Evolutionary conservation across 768 basidiomycete species (phyloP).

Genomic region (Termitomyces sp.): DNA sequence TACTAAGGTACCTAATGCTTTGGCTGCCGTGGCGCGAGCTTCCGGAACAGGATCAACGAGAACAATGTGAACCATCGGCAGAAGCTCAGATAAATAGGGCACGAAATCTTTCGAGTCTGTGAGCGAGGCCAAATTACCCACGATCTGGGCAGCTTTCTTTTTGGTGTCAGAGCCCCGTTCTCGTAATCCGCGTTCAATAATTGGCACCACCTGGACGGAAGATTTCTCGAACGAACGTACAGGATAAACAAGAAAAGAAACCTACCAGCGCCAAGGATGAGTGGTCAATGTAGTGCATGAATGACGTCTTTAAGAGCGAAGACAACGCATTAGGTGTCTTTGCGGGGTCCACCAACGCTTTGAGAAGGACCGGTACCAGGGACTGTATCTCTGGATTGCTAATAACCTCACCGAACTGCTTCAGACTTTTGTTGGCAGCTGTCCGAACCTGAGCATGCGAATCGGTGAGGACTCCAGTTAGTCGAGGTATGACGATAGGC

Average conservation of each 20-base stretch:
- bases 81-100: conserved; percentile 83
- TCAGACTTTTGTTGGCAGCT: conserved; percentile 92
- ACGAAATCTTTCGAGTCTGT: conserved; percentile 91
- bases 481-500: conserved; percentile 93
- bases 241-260: conserved; percentile 3
- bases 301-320: conserved; percentile 89
- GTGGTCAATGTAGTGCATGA: conserved; percentile 97
- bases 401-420: conserved; percentile 98
- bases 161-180: conserved; percentile 94
- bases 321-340: conserved; percentile 84
- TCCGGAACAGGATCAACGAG: conserved; percentile 97
- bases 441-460: conserved; percentile 94
- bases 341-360: conserved; percentile 91
- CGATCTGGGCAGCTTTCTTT: conserved; percentile 93
- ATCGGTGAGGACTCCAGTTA: conserved; percentile 93
- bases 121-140: conserved; percentile 92
- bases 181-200: conserved; percentile 87
- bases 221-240: background rate
- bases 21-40: conserved; percentile 94
- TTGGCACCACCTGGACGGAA: conserved; percentile 73
- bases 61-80: conserved; percentile 89
- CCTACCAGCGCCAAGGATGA: conserved; percentile 89
- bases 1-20: conserved; percentile 93
- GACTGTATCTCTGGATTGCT: conserved; percentile 95
- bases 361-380: conserved; percentile 84